These are phyloP conservation scores for Rhinocladiella mackenziei DNA, from an alignment of 2,329 filamentous ascomycete species.

Conservation along the genomic window DNA sequence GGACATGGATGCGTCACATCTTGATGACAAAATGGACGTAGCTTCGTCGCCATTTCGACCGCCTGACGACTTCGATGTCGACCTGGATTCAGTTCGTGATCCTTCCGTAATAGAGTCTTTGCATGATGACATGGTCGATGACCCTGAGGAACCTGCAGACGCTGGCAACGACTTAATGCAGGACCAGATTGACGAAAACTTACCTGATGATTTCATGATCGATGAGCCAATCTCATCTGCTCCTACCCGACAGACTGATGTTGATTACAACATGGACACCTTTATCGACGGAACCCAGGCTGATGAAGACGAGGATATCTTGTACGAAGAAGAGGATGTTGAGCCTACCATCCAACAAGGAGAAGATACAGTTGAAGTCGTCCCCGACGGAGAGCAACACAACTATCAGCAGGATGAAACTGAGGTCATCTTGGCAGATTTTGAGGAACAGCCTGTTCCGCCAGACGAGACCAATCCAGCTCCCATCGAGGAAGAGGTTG, in stretches of 20 bases:
- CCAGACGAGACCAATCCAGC: conserved; percentile 1
- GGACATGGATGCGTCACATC: conserved; percentile 20
- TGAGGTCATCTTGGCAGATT: conserved; percentile 14
- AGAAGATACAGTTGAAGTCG: conserved; percentile 10
- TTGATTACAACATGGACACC: conserved; percentile 23
- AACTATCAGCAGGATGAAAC: conserved; percentile 5
- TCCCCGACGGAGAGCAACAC: conserved; percentile 1
- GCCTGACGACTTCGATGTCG: conserved; percentile 29
- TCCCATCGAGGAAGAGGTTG: conserved; percentile 6
- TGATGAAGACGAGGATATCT: conserved; percentile 27
- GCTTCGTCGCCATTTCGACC: conserved; percentile 26
- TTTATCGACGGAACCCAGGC: conserved; percentile 13
- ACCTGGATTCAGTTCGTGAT: conserved; percentile 26
- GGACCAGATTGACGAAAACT: conserved; percentile 36
- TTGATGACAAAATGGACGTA: conserved; percentile 30
- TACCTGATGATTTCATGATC: conserved; percentile 40
- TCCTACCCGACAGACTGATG: conserved; percentile 16
- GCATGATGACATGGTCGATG: conserved; percentile 28
- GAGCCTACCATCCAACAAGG: neutral
- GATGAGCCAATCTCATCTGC: conserved; percentile 30
- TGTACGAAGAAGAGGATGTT: conserved; percentile 25
- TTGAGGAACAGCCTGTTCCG: conserved; percentile 7
- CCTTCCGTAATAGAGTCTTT: conserved; percentile 22
- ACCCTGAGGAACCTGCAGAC: conserved; percentile 32
- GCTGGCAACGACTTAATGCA: conserved; percentile 22